Base-by-base conservation (phyloP, 805 yeast genomes). In the Myxozyma melibiosi region DNA sequence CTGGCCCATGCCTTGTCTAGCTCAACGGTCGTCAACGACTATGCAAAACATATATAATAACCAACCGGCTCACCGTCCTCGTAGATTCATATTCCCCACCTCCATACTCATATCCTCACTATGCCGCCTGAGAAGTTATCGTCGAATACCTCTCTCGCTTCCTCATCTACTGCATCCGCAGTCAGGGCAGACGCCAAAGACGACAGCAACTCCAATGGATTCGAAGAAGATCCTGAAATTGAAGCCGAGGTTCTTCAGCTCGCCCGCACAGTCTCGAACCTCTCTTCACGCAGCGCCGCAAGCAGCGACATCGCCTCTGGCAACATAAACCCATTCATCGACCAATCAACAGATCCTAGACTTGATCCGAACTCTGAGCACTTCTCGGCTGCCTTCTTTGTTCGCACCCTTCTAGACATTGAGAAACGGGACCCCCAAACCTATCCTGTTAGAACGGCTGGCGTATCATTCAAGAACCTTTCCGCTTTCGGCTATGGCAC, bases 401-500 rank as follows among this genome's bases (percentile, higher is more conserved):
- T 85, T 54, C 78, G 78, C 66, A 83, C 84, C 65, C 72, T 86
- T 73, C 75, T 79, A 58, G 73, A 76, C 48, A 67, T 85, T 53
- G 71, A 71, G 67, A 79, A 78, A 43, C 70, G 78, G 7, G 87
- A 85, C 65, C 82, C 83, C 0, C 88, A 84, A 3, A 77, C 81
- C 66, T 84, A 80, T 68, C 82, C 84, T 25, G 73, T 81, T 43
- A 75, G 78, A 20, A 71, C 84, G 51, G 84, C 89, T 2, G 87
- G 87, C 8, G 73, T 85, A 37, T 74, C 83, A 1, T 87, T 81
- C 75, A 76, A 79, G 58, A 71, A 84, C 64, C 72, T 86, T 62
- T 71, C 83, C 55, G 88, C 87, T 2, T 80, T 74, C 55, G 92
- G 92, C 62, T 78, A 75, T 52, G 85, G 83, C 61, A 78, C 82